Evolutionary conservation across 2,329 filamentous ascomycete genomes (phyloP), one percentile per base, ranked within the genome.

Genomic region (Fusarium caatingaense): DNA sequence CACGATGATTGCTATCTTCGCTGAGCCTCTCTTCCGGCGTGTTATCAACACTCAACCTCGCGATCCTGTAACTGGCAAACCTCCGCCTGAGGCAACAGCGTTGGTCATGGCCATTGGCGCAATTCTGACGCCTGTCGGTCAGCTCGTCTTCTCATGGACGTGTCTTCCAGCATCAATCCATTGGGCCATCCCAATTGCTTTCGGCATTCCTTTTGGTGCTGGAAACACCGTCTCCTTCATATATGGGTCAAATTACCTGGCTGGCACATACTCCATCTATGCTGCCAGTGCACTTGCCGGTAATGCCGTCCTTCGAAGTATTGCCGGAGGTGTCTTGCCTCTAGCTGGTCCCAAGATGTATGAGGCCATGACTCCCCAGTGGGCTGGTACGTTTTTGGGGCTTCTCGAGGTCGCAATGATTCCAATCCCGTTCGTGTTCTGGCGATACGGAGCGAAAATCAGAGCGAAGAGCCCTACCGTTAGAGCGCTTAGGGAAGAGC

Each of bases 81-180:
- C 89, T 0, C 85, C 88, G 0, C 94, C 94, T 0, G 94, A 98
- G 80, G 91, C 93, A 2, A 93, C 92, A 69, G 93, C 95, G 6
- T 88, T 89, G 44, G 86, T 96, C 60, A 92, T 97, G 75, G 93
- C 91, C 72, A 88, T 97, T 27, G 93, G 92, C 6, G 88, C 93
- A 0, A 77, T 97, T 3, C 82, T 93, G 2, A 89, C 92, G 0
- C 92, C 93, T 0, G 78, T 93, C 5, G 94, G 94, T 18, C 91
- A 97, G 79, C 86, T 98, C 25, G 91, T 91, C 78, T 98, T 98
- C 76, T 89, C 92, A 0, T 97, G 93, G 93, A 97, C 94, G 0
- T 94, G 91, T 65, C 88, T 93, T 1, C 94, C 94, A 0, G 82
- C 80, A 0, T 87, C 88, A 7, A 93, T 97, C 32, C 94, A 93